These are phyloP conservation scores for Curvularia hawaiiensis DNA, from an alignment of 2,329 filamentous ascomycete genomes.

Conservation along the genomic window DNA sequence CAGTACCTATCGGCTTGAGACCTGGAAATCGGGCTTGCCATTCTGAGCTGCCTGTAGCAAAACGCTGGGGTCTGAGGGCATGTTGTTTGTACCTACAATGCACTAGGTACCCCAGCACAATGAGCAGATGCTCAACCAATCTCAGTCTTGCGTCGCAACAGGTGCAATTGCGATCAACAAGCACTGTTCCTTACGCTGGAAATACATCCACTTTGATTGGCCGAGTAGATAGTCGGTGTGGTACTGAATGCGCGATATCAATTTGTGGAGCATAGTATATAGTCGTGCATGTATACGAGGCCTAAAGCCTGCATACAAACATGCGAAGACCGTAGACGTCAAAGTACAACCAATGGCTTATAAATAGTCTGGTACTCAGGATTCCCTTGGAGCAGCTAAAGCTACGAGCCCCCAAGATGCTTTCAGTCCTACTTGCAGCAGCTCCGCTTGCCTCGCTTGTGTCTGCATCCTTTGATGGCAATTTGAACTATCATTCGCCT, in stretches of 20 bases:
- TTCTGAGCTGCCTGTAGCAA: background rate
- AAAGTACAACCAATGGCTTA: conserved; percentile 2
- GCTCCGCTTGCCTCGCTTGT: conserved; percentile 22
- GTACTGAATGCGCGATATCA: conserved; percentile 6
- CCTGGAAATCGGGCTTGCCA: background rate
- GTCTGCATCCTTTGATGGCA: conserved; percentile 43
- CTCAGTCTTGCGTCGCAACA: conserved; percentile 6
- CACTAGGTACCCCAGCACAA: conserved; percentile 1
- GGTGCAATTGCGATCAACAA: conserved; percentile 22
- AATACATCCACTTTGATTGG: conserved; percentile 14
- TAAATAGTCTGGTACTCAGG: background rate
- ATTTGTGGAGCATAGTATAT: conserved; percentile 4
- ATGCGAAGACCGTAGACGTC: conserved; percentile 2
- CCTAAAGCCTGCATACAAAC: background rate
- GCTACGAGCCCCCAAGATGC: conserved; percentile 18
- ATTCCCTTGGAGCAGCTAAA: background rate
- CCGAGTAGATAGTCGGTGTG: background rate
- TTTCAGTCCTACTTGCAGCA: conserved; percentile 18
- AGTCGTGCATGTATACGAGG: conserved; percentile 1
- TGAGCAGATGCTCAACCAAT: conserved; percentile 14
- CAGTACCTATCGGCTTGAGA: background rate
- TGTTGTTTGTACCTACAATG: background rate
- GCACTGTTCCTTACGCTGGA: conserved; percentile 16
- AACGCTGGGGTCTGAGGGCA: background rate
- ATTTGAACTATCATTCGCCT: conserved; percentile 70